These are phyloP conservation scores for Nemania sp. DNA, from an alignment of 2,329 filamentous ascomycete species.

Conservation along the genomic window DNA sequence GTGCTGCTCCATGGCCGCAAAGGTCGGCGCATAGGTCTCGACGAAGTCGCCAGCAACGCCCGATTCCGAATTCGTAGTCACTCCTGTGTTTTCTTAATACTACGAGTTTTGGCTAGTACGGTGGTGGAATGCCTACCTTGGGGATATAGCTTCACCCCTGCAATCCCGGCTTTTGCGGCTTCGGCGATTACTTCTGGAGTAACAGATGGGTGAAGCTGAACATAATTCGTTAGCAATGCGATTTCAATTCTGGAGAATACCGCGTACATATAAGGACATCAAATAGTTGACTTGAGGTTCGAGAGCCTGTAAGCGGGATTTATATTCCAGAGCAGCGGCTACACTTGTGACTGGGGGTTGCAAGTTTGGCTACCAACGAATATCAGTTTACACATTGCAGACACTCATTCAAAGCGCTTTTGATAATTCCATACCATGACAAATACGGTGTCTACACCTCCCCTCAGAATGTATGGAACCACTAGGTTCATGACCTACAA, in stretches of 20 bases:
- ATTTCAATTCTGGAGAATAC: background rate
- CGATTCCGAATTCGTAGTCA: conserved; percentile 67
- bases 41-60: conserved; percentile 66
- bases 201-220: conserved; percentile 59
- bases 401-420: conserved; percentile 7
- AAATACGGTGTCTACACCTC: conserved; percentile 67
- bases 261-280: conserved; percentile 68
- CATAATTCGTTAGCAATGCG: conserved; percentile 21
- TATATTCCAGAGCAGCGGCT: conserved; percentile 67
- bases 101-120: conserved; percentile 33
- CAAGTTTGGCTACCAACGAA: conserved; percentile 20
- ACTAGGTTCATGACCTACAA: conserved; percentile 53
- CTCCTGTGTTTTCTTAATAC: conserved; percentile 45
- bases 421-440: conserved; percentile 43
- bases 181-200: conserved; percentile 72
- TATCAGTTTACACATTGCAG: conserved; percentile 22
- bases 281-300: conserved; percentile 68
- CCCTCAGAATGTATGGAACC: conserved; percentile 57
- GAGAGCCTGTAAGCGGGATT: conserved; percentile 60
- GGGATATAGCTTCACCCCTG: conserved; percentile 73
- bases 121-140: conserved; percentile 41
- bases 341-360: conserved; percentile 41
- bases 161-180: conserved; percentile 72
- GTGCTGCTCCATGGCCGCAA: conserved; percentile 85
- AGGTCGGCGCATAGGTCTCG: conserved; percentile 74